Percentiles rank a stretch among this genome's conserved stretches.
phyloP scores from a whole-genome alignment of 805 yeast genomes.

The Debaryomyces prosopidis region DNA sequence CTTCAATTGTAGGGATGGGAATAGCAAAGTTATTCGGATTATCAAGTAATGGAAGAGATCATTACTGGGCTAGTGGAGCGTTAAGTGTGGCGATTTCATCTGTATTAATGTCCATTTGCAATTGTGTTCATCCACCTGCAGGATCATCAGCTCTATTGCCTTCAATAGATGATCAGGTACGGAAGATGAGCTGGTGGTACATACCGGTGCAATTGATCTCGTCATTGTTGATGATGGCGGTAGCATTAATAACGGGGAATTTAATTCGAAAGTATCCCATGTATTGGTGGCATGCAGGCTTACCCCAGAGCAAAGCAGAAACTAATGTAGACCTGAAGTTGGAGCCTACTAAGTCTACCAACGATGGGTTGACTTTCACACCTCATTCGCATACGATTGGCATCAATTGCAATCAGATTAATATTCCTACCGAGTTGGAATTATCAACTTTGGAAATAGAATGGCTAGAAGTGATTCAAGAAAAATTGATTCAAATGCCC shows the following conservation, averaged over 20 bases:
- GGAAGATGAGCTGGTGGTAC: conserved; percentile 65
- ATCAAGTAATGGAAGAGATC: conserved; percentile 39
- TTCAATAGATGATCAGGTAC: conserved; percentile 43
- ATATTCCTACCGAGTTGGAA: conserved; percentile 23
- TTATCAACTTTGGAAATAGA: conserved; percentile 26
- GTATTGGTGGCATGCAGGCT: conserved; percentile 58
- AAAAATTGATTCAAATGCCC: neutral
- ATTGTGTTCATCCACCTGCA: conserved; percentile 70
- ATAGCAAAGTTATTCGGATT: conserved; percentile 55
- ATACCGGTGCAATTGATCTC: conserved; percentile 55
- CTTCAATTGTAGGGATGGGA: conserved; percentile 55
- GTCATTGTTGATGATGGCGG: conserved; percentile 46
- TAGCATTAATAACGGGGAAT: conserved; percentile 57
- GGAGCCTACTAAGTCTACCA: neutral
- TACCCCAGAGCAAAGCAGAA: conserved; percentile 2
- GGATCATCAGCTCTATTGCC: conserved; percentile 71
- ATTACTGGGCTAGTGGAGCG: conserved; percentile 61
- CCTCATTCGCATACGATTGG: conserved; percentile 14
- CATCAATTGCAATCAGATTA: conserved; percentile 14
- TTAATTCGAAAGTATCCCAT: conserved; percentile 53
- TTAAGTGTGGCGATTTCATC: conserved; percentile 56
- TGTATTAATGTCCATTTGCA: conserved; percentile 51
- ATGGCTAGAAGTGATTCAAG: conserved; percentile 25
- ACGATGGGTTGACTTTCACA: conserved; percentile 13
- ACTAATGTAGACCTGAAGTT: neutral